A percentile compares a stretch with the other conserved stretches of the same genome.
phyloP scores from a whole-genome alignment of 768 basidiomycete genomes.

The Phaeolepiota aurea region DNA sequence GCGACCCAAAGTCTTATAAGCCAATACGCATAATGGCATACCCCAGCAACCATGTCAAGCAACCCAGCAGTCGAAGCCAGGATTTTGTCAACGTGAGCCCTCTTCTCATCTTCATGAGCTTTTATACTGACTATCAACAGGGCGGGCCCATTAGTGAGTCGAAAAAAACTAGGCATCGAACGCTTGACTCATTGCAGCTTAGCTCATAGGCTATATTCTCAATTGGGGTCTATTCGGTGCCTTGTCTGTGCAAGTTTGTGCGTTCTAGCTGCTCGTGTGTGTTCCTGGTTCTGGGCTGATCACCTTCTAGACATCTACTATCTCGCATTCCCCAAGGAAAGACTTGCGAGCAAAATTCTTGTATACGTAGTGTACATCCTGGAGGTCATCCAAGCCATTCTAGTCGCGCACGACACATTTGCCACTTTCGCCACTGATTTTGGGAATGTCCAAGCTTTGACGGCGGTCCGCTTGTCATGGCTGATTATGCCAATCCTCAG shows the following conservation, averaged over 20 bases:
- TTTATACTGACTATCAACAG: neutral
- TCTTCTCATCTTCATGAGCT: neutral
- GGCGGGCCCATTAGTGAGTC: slow-evolving; percentile 1
- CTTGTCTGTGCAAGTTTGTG: slow-evolving; percentile 15
- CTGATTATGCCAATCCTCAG: slow-evolving; percentile 14
- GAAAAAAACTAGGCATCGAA: neutral
- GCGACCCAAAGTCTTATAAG: neutral
- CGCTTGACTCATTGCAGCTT: neutral
- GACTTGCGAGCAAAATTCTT: slow-evolving; percentile 4
- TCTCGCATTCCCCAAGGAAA: slow-evolving; percentile 14
- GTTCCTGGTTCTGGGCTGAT: neutral
- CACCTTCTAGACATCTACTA: slow-evolving; percentile 13
- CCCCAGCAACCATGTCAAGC: neutral
- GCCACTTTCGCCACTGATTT: slow-evolving; percentile 12
- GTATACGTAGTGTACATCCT: slow-evolving; percentile 10
- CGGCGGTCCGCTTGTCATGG: slow-evolving; percentile 10
- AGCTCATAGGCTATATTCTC: slow-evolving; percentile 13
- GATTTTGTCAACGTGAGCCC: neutral
- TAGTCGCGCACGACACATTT: slow-evolving; percentile 12
- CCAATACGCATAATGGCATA: neutral
- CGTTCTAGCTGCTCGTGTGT: neutral
- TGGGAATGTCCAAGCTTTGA: slow-evolving; percentile 8
- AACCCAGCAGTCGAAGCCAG: neutral
- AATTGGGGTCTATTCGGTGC: slow-evolving; percentile 13
- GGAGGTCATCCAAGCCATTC: slow-evolving; percentile 10